Evolutionary conservation across 768 basidiomycete species (phyloP), one percentile per base, ranked within the genome.

Genomic region (Lactarius akahatsu): DNA sequence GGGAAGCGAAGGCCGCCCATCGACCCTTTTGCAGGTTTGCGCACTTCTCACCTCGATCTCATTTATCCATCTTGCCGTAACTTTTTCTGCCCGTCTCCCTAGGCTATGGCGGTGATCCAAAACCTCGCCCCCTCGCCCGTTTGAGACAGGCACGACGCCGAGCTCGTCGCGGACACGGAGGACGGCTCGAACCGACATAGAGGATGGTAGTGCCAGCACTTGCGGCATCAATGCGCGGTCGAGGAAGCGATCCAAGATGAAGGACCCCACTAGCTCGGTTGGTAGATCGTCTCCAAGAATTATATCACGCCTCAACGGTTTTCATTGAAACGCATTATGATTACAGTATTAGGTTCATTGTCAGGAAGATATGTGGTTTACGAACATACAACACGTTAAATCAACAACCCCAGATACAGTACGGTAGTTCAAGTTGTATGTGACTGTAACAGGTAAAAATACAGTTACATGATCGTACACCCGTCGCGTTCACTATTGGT

Each of bases 21-120:
- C 34, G 89, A 91, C 75, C 86, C 87, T 6, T 91, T 91, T 70
- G 82, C 86, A 64, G 89, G 90, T 86, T 77, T 74, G 74, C 70
- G 15, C 59, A 9, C 26, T 32, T 64, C 5, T 30, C 20, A 26
- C 38, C 4, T 38, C 8, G 38, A 43, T 23, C 60, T 40, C 30
- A 43, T 34, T 34, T 20, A 41, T 11, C 11, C 26, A n/a, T 54
- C 32, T 32, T 13, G 34, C 23, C 55, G 11, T 15, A 36, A 38
- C 20, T 11, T 43, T 57, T 57, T 16, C 28, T 52, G 50, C 26
- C 4, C 11, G 47, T 52, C 23, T 18, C 10, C 6, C 0, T 68
- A 81, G 80, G 76, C 18, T 75, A 77, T 54, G 75, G 76, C 23
- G 75, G 77, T 41, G 61, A 75, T 20, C n/a, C 23, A n/a, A 50